A percentile compares a stretch with the other conserved stretches of the same genome.
Conservation (phyloP, 257 asterid species). For the Solanum piurae region DNA sequence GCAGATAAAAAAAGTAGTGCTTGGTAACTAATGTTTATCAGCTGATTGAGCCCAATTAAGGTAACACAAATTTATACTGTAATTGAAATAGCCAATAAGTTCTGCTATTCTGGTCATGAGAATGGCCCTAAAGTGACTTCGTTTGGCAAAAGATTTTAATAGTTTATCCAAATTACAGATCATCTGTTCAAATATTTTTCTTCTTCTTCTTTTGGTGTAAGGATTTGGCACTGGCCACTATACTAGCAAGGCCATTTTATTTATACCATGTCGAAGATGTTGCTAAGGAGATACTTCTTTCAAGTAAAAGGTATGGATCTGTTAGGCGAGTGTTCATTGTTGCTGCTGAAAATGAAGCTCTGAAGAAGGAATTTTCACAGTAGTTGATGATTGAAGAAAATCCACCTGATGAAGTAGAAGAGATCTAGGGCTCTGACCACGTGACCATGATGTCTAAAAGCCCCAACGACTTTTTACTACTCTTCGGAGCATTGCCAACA, state of each 20-base stretch:
- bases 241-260: slow-evolving; percentile 8
- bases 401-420: too few relatives aligned
- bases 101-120: neutral
- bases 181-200: neutral
- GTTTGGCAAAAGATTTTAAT: neutral
- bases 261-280: neutral
- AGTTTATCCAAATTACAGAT: neutral
- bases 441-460: slow-evolving; percentile 25
- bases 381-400: too few relatives aligned
- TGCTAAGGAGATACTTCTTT: neutral
- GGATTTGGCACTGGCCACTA: slow-evolving; percentile 22
- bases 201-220: neutral
- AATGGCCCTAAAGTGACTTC: neutral
- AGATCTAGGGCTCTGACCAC: slow-evolving; percentile 21
- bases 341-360: slow-evolving; percentile 5
- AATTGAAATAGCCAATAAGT: neutral
- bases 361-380: too few relatives aligned
- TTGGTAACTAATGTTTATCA: slow-evolving; percentile 8
- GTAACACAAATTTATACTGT: neutral
- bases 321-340: slow-evolving; percentile 19
- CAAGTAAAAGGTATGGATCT: slow-evolving; percentile 3
- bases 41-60: slow-evolving; percentile 8
- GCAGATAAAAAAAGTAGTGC: too few relatives aligned
- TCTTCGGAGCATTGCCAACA: neutral
- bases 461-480: slow-evolving; percentile 9